Percentiles rank a stretch among this genome's conserved stretches.
Conservation (phyloP, 441 rosid species). For the Iberis amara region DNA sequence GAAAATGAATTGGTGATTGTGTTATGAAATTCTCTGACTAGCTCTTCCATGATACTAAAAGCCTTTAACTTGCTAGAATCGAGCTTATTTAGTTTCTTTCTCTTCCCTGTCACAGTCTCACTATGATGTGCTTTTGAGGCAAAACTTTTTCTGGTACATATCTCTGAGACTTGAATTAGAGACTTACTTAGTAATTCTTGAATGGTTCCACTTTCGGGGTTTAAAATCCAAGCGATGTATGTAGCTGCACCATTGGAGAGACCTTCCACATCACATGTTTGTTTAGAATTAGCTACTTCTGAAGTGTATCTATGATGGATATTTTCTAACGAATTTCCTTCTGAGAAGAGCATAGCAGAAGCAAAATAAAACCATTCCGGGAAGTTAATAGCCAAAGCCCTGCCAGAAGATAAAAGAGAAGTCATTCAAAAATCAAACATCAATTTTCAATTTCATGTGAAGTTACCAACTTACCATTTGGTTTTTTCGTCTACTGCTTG, state of each 20-base stretch:
- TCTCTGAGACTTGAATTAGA: slow-evolving; percentile 46
- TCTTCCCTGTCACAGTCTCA: slow-evolving; percentile 29
- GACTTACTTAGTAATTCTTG: slow-evolving; percentile 43
- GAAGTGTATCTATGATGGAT: slow-evolving; percentile 25
- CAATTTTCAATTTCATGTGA: slow-evolving; percentile 5
- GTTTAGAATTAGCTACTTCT: slow-evolving; percentile 21
- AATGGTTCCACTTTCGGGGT: slow-evolving; percentile 41
- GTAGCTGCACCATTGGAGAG: slow-evolving; percentile 48
- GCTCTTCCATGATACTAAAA: slow-evolving; percentile 33
- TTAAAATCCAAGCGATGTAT: slow-evolving; percentile 69
- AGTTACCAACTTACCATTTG: slow-evolving; percentile 61
- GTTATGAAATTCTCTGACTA: slow-evolving; percentile 51
- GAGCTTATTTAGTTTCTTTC: slow-evolving; percentile 38
- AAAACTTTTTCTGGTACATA: slow-evolving; percentile 37
- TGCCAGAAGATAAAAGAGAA: slow-evolving; percentile 33
- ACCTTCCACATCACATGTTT: slow-evolving; percentile 28
- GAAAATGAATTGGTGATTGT: slow-evolving; percentile 21
- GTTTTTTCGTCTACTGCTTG: slow-evolving; percentile 48
- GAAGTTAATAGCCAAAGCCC: slow-evolving; percentile 76
- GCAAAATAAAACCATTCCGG: slow-evolving; percentile 84
- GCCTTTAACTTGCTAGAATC: slow-evolving; percentile 27
- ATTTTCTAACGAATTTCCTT: slow-evolving; percentile 30
- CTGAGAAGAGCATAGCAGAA: slow-evolving; percentile 49
- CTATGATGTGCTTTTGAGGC: slow-evolving; percentile 28
- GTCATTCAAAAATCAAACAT: slow-evolving; percentile 10